Conservation (phyloP, 208 protist species). For the Crithidia sp. region DNA sequence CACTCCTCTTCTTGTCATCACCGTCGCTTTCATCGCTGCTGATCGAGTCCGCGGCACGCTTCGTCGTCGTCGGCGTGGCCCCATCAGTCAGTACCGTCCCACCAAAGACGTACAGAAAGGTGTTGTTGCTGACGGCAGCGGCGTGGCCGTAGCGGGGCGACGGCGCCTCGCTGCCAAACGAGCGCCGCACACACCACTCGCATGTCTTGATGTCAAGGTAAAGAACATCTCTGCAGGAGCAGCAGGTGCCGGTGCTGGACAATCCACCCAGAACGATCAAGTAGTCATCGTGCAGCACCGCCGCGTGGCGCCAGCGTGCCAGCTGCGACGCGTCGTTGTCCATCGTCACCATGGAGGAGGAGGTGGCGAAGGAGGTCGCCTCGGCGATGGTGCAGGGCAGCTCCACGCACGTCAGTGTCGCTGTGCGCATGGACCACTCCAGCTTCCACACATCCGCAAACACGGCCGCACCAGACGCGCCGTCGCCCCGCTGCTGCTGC, state of each 20-base stretch:
- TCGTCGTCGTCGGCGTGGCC: neutral
- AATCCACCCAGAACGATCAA: conserved; percentile 67
- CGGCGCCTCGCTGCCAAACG: conserved; percentile 43
- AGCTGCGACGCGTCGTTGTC: conserved; percentile 6
- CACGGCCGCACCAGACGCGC: neutral
- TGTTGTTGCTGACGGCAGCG: conserved; percentile 26
- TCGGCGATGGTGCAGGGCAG: conserved; percentile 24
- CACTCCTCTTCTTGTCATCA: neutral
- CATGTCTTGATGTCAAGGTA: conserved; percentile 52
- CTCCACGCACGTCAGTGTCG: conserved; percentile 18
- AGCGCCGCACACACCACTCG: conserved; percentile 45
- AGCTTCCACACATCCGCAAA: conserved; percentile 48
- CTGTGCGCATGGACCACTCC: conserved; percentile 8
- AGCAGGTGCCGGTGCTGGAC: conserved; percentile 19
- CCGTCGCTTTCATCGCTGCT: conserved; percentile 1
- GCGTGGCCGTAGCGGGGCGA: conserved; percentile 68
- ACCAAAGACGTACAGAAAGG: conserved; percentile 50
- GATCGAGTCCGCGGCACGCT: neutral
- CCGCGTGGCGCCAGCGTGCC: conserved; percentile 65
- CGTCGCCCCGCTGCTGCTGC: neutral
- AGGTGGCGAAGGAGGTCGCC: conserved; percentile 4
- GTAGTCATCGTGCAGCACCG: conserved; percentile 60
- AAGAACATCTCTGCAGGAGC: conserved; percentile 44
- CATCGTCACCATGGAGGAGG: conserved; percentile 1
- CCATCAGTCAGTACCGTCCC: conserved; percentile 22